These are phyloP conservation scores for Puya raimondii DNA, from an alignment of 176 grass and related monocot genomes.

Conservation along the genomic window DNA sequence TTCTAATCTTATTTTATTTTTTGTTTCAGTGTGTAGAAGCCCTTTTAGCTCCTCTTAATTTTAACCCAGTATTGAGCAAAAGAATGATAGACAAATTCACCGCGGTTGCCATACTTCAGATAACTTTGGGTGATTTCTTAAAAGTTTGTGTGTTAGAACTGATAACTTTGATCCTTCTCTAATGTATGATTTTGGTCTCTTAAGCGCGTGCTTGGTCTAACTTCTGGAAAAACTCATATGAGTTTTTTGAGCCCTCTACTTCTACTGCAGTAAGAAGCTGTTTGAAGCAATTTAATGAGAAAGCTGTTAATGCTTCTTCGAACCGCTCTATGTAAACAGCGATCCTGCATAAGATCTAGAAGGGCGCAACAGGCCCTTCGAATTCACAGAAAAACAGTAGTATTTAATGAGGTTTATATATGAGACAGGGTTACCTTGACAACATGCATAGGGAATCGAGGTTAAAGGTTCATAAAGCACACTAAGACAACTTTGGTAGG, in stretches of 20 bases:
- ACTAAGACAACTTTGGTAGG: too few relatives aligned
- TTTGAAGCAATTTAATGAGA: background rate
- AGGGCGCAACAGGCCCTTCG: too few relatives aligned
- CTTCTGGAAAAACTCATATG: too few relatives aligned
- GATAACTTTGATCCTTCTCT: background rate
- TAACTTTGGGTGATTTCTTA: conserved; percentile 7
- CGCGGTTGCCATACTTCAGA: conserved; percentile 85
- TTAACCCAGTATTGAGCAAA: conserved; percentile 48
- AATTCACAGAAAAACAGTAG: background rate
- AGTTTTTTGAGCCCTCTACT: too few relatives aligned
- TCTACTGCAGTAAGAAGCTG: too few relatives aligned
- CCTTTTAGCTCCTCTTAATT: conserved; percentile 61
- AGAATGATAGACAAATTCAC: conserved; percentile 87
- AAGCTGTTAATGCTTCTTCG: too few relatives aligned
- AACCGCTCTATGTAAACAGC: too few relatives aligned
- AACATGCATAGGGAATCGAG: background rate
- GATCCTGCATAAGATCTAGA: too few relatives aligned
- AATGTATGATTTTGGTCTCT: background rate
- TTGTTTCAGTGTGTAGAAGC: conserved; percentile 64
- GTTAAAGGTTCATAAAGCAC: too few relatives aligned
- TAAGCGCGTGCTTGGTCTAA: background rate
- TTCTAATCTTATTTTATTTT: conserved; percentile 13
- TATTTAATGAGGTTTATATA: background rate
- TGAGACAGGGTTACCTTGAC: conserved; percentile 9
- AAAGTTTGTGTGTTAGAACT: background rate